Percentiles rank a stretch among this genome's conserved stretches.
Evolutionary conservation across 1,284 basidiomycete genomes (phyloP).

Genomic region (Microstroma glucosiphilum): DNA sequence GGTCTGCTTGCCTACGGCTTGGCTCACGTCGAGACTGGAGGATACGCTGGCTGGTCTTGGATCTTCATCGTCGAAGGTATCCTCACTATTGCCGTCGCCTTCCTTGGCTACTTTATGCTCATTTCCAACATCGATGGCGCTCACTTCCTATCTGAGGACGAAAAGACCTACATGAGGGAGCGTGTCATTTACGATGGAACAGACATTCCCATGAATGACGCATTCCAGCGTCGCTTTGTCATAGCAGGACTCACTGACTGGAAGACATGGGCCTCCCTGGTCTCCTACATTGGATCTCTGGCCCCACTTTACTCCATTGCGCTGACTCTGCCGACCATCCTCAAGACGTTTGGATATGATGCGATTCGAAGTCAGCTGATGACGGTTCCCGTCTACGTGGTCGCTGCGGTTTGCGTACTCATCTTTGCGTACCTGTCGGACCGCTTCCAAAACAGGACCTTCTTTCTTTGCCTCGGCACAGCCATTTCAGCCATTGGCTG

Average conservation of each 20-base stretch:
- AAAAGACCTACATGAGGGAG: slow-evolving; percentile 32
- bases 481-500: slow-evolving; percentile 33
- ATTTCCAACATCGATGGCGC: slow-evolving; percentile 28
- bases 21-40: slow-evolving; percentile 36
- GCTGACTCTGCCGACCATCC: slow-evolving; percentile 38
- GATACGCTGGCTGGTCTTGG: slow-evolving; percentile 22
- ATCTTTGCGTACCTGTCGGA: slow-evolving; percentile 29
- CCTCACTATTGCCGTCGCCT: slow-evolving; percentile 53
- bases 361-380: slow-evolving; percentile 42
- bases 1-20: slow-evolving; percentile 46
- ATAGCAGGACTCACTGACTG: slow-evolving; percentile 35
- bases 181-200: slow-evolving; percentile 32
- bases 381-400: slow-evolving; percentile 54
- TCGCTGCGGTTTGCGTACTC: slow-evolving; percentile 50
- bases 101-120: slow-evolving; percentile 42
- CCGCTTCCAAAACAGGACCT: slow-evolving; percentile 24
- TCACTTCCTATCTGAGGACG: slow-evolving; percentile 30
- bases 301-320: slow-evolving; percentile 38
- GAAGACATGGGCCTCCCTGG: slow-evolving; percentile 25
- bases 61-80: slow-evolving; percentile 52
- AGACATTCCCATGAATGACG: slow-evolving; percentile 36
- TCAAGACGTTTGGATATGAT: slow-evolving; percentile 36
- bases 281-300: slow-evolving; percentile 36
- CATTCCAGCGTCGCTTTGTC: slow-evolving; percentile 35
- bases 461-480: slow-evolving; percentile 29